phyloP scores from a whole-genome alignment of 768 basidiomycete species.

The Kwoniella heveanensis region DNA sequence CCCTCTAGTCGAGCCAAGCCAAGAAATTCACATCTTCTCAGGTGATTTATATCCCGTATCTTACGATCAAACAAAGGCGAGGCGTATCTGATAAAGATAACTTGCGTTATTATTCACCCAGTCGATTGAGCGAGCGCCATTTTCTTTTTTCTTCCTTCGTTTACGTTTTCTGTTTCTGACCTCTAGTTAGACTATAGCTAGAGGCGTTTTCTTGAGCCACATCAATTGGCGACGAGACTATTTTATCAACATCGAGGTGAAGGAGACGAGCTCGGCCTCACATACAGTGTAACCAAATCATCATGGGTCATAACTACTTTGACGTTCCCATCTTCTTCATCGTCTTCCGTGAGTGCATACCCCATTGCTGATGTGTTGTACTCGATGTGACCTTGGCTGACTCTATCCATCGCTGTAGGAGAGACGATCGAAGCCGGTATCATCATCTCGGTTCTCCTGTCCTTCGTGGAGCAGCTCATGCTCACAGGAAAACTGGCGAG shows the following conservation, averaged over 20 bases:
- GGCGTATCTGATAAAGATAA: conserved; percentile 1
- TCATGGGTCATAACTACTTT: conserved; percentile 75
- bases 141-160: not conserved
- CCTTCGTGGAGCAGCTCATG: conserved; percentile 76
- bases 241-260: too few species aligned
- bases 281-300: too few species aligned
- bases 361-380: too few species aligned
- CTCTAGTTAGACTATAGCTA: too few species aligned
- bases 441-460: conserved; percentile 87
- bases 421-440: conserved; percentile 91
- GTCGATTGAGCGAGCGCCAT: not conserved
- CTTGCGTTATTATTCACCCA: not conserved
- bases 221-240: too few species aligned
- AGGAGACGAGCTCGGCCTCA: too few species aligned
- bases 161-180: not conserved
- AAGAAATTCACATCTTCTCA: too few species aligned
- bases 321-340: conserved; percentile 94
- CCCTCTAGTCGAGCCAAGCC: too few species aligned
- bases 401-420: conserved; percentile 15
- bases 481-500: conserved; percentile 39
- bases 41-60: not conserved
- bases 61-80: not conserved
- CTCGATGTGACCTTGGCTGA: too few species aligned
- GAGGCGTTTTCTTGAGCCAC: too few species aligned
- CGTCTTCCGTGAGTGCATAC: conserved; percentile 71